These are phyloP conservation scores for Nectriaceae sp. DNA, from an alignment of 2,329 filamentous ascomycete genomes.

Conservation along the genomic window DNA sequence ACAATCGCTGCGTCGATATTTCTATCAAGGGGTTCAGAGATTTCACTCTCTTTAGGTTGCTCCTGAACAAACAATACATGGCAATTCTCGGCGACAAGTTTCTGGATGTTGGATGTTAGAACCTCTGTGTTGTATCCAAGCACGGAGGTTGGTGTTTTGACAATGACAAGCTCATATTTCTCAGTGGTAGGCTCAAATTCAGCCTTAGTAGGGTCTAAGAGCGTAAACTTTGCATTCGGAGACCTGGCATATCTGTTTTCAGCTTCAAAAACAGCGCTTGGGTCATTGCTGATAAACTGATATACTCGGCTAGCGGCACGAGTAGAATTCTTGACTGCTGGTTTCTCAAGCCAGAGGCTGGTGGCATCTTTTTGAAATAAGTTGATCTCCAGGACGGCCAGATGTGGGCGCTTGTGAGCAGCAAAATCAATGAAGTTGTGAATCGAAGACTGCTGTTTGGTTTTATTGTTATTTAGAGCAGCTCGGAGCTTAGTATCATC, in stretches of 20 bases:
- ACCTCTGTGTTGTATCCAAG: background rate
- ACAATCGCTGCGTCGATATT: background rate
- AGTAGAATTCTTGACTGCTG: constrained; percentile 1
- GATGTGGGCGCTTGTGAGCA: constrained; percentile 7
- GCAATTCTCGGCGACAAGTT: background rate
- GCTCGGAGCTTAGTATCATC: background rate
- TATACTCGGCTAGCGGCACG: constrained; percentile 5
- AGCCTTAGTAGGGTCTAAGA: background rate
- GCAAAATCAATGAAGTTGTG: constrained; percentile 6
- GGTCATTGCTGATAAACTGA: constrained; percentile 2
- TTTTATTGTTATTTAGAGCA: background rate
- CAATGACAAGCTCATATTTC: constrained; percentile 1
- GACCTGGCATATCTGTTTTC: constrained; percentile 3
- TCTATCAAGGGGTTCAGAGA: background rate
- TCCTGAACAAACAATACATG: background rate
- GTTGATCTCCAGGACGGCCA: constrained; percentile 8
- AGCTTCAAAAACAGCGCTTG: constrained; percentile 3
- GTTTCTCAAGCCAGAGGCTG: constrained; percentile 5
- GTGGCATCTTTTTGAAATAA: background rate
- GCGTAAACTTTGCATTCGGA: constrained; percentile 6
- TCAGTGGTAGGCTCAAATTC: constrained; percentile 1
- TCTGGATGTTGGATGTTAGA: background rate
- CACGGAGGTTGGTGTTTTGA: background rate
- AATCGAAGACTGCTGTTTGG: background rate
- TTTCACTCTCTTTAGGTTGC: no score